A percentile compares a stretch with the other conserved stretches of the same genome.
These are phyloP conservation scores for Primulina eburnea DNA, from an alignment of 257 asterid genomes.

Conservation along the genomic window DNA sequence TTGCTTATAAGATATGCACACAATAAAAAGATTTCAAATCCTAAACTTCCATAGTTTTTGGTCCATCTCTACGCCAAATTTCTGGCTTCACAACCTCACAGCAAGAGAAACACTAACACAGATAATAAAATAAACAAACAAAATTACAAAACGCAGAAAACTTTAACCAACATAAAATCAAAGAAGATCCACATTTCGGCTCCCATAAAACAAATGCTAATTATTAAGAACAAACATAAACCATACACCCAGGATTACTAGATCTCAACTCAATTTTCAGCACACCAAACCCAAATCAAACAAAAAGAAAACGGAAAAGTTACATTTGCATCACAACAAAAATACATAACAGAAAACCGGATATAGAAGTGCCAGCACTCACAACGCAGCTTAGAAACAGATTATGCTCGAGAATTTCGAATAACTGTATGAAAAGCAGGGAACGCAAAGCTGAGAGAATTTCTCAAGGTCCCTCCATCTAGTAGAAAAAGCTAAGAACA, in stretches of 20 bases:
- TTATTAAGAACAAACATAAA: not conserved
- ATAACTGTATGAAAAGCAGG: conserved; percentile 5
- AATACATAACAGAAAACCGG: not conserved
- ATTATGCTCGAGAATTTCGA: not conserved
- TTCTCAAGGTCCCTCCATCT: conserved; percentile 18
- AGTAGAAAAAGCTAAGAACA: conserved; percentile 14
- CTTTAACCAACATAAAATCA: not conserved
- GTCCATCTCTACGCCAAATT: not conserved
- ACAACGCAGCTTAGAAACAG: not conserved
- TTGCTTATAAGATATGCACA: not conserved
- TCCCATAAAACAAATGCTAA: not conserved
- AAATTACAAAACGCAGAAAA: not conserved
- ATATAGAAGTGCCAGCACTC: not conserved
- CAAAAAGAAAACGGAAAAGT: no score
- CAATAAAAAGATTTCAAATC: not conserved
- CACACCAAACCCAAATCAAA: not conserved
- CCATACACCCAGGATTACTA: not conserved
- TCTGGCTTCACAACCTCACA: not conserved
- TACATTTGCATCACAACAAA: not conserved
- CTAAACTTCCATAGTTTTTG: not conserved
- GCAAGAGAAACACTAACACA: not conserved
- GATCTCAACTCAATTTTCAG: conserved; percentile 7
- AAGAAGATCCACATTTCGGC: not conserved
- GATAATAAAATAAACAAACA: not conserved
- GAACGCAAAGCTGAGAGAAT: conserved; percentile 11